Conservation (phyloP, 2,329 filamentous ascomycete species). For the Cladorrhinum sp. region DNA sequence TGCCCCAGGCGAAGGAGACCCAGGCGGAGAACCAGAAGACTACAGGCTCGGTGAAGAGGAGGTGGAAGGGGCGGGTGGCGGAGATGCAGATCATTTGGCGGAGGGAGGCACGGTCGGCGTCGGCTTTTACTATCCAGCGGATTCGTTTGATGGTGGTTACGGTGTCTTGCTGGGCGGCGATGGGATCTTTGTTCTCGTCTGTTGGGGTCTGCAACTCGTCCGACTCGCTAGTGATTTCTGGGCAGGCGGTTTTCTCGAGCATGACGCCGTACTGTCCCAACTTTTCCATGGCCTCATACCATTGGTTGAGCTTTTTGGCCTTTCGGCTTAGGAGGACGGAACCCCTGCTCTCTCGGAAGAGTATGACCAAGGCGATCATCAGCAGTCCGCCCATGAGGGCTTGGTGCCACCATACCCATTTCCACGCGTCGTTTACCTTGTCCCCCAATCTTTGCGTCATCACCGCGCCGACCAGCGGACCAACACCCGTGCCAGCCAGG, state of each 20-base stretch:
- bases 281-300: constrained; percentile 71
- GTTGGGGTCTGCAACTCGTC: background rate
- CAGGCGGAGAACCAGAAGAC: constrained; percentile 87
- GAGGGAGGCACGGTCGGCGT: constrained; percentile 68
- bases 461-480: constrained; percentile 68
- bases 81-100: constrained; percentile 69
- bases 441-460: constrained; percentile 59
- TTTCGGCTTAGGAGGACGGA: constrained; percentile 76
- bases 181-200: too few species aligned
- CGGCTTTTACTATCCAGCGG: constrained; percentile 66
- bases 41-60: constrained; percentile 72
- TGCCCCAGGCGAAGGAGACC: constrained; percentile 86
- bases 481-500: constrained; percentile 74
- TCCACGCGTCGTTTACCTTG: constrained; percentile 53
- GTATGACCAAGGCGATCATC: constrained; percentile 60
- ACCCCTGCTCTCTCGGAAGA: constrained; percentile 80
- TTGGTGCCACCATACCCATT: constrained; percentile 89
- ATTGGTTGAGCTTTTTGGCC: constrained; percentile 69
- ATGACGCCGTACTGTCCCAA: constrained; percentile 55
- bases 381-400: constrained; percentile 65
- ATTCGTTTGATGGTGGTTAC: constrained; percentile 49
- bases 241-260: constrained; percentile 27
- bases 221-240: background rate
- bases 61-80: constrained; percentile 71
- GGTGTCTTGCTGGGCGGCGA: too few species aligned